Conservation (phyloP, 192 early-diverging fungal genomes). For the Coemansia sp. region DNA sequence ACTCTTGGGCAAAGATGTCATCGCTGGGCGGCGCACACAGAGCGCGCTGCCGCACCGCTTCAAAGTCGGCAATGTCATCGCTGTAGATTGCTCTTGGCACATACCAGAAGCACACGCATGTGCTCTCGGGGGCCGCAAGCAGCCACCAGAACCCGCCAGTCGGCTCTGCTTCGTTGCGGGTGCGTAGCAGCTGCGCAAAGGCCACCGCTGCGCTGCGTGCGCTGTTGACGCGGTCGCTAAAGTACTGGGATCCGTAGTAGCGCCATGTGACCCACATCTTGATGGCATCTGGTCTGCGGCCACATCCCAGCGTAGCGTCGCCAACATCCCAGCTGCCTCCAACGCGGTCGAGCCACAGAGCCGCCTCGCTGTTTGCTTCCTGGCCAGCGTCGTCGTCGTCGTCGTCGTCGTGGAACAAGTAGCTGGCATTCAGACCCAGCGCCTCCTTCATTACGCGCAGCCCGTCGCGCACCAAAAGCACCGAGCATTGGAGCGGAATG, state of each 20-base stretch:
- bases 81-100: conserved; percentile 37
- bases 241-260: conserved; percentile 67
- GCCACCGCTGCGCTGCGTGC: conserved; percentile 57
- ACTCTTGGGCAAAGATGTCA: not conserved
- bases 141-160: conserved; percentile 51
- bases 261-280: conserved; percentile 81
- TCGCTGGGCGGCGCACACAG: not conserved
- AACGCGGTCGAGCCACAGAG: conserved; percentile 27
- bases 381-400: conserved; percentile 10
- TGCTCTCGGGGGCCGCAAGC: conserved; percentile 24
- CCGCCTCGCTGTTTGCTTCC: conserved; percentile 21
- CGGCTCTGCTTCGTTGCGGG: conserved; percentile 19
- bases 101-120: conserved; percentile 75
- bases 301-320: conserved; percentile 77
- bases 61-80: not conserved
- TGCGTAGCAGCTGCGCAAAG: conserved; percentile 42
- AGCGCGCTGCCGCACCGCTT: not conserved
- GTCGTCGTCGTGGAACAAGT: conserved; percentile 59
- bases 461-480: conserved; percentile 61
- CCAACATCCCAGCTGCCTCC: conserved; percentile 58
- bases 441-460: conserved; percentile 57
- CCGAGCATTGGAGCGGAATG: conserved; percentile 75
- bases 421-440: conserved; percentile 65
- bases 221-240: conserved; percentile 56
- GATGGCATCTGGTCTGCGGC: conserved; percentile 72